Evolutionary conservation across 768 basidiomycete species (phyloP).

Genomic region (Asterophora lycoperdoides): DNA sequence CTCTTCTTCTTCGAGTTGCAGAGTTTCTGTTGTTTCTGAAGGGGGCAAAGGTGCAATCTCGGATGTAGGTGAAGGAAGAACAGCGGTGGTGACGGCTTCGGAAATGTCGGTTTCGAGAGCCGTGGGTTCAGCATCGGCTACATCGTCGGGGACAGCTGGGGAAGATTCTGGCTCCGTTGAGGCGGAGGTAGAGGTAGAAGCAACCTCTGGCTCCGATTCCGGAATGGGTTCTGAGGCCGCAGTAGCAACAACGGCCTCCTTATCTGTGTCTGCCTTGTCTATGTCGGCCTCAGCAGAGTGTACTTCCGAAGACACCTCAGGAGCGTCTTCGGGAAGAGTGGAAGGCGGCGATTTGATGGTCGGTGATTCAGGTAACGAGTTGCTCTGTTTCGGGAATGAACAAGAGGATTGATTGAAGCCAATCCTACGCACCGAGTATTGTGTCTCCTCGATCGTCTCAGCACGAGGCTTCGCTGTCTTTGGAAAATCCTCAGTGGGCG

Average conservation of each 20-base stretch:
- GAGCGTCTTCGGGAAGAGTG: not conserved
- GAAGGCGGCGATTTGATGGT: conserved; percentile 6
- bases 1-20: not conserved
- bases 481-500: conserved; percentile 11
- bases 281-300: not conserved
- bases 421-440: no score
- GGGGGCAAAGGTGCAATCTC: not conserved
- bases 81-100: not conserved
- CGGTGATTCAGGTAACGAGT: conserved; percentile 15
- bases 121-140: no score
- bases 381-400: conserved; percentile 1
- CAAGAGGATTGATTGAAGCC: not conserved
- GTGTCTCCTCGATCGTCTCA: conserved; percentile 5
- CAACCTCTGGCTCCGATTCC: no score
- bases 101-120: not conserved
- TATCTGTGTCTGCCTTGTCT: not conserved
- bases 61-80: not conserved
- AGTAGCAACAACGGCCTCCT: not conserved
- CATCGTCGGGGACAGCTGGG: not conserved
- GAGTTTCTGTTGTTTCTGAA: not conserved
- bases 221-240: not conserved
- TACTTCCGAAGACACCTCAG: not conserved
- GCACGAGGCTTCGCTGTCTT: conserved; percentile 1
- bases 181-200: not conserved
- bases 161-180: not conserved